phyloP scores from a whole-genome alignment of 805 yeast species.

The Wickerhamomyces silvicola region DNA sequence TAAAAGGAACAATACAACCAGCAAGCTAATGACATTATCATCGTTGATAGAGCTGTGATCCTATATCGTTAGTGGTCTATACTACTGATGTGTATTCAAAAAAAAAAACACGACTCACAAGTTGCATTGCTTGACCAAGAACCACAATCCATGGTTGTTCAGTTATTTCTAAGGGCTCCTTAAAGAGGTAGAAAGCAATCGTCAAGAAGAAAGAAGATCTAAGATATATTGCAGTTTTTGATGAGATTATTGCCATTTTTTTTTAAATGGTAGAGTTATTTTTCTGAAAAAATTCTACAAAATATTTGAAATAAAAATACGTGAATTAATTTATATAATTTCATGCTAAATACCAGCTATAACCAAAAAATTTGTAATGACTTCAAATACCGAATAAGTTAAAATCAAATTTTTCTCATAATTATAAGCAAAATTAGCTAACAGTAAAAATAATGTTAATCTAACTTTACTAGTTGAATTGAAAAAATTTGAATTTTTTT shows the following conservation, averaged over 20 bases:
- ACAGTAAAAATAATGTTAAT: no score
- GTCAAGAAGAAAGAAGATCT: conserved; percentile 40
- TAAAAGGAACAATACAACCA: conserved; percentile 39
- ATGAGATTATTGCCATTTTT: conserved; percentile 45
- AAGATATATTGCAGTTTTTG: conserved; percentile 39
- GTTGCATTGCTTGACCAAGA: conserved; percentile 53
- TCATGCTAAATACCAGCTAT: no score
- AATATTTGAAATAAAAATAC: no score
- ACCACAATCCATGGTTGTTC: conserved; percentile 42
- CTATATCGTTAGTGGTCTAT: conserved; percentile 6
- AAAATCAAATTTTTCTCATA: no score
- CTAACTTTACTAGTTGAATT: no score
- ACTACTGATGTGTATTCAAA: conserved; percentile 19
- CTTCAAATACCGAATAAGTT: no score
- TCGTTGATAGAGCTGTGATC: conserved; percentile 33
- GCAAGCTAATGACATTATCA: conserved; percentile 24
- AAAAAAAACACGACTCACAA: no score
- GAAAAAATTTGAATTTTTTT: no score
- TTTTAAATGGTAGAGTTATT: background rate
- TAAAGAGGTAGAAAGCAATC: conserved; percentile 39
- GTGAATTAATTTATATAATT: no score
- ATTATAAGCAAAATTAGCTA: no score
- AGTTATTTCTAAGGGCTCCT: conserved; percentile 39
- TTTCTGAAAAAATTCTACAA: no score
- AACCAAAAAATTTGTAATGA: no score